Conservation (phyloP, 2,329 filamentous ascomycete species). For the Aureobasidium sp. region DNA sequence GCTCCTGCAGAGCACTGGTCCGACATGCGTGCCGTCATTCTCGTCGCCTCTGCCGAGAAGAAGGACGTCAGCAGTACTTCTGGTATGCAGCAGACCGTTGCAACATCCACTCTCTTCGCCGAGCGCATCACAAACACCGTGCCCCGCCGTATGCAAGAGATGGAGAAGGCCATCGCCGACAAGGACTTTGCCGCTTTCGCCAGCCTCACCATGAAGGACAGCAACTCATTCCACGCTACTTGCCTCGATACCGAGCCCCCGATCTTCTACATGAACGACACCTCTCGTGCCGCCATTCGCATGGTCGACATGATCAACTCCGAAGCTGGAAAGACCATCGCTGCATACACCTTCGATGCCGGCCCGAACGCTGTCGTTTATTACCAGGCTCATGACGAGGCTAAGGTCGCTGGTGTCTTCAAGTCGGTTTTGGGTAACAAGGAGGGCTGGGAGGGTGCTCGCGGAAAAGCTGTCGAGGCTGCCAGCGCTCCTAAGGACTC, state of each 20-base stretch:
- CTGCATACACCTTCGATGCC: constrained; percentile 92
- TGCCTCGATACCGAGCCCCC: constrained; percentile 94
- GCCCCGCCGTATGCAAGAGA: constrained; percentile 71
- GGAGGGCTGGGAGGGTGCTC: constrained; percentile 62
- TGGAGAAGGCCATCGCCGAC: constrained; percentile 72
- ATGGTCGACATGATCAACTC: constrained; percentile 85
- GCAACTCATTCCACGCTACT: constrained; percentile 92
- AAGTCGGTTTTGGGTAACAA: constrained; percentile 57
- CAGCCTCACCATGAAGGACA: constrained; percentile 90
- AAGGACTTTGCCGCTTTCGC: constrained; percentile 83
- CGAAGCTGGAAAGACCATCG: constrained; percentile 68
- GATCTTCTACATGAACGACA: constrained; percentile 98
- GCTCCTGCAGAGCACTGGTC: constrained; percentile 90
- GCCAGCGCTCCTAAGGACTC: constrained; percentile 53
- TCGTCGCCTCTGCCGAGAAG: constrained; percentile 89
- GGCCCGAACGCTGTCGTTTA: constrained; percentile 97
- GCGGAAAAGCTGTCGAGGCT: constrained; percentile 47
- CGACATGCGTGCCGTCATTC: constrained; percentile 82
- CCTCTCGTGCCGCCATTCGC: constrained; percentile 76
- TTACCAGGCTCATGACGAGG: constrained; percentile 74
- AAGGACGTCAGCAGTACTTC: constrained; percentile 90
- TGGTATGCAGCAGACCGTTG: constrained; percentile 96
- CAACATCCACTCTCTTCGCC: constrained; percentile 80
- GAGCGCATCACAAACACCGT: constrained; percentile 70
- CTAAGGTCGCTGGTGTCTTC: constrained; percentile 69